A percentile compares a stretch with the other conserved stretches of the same genome.
Evolutionary conservation across 2,329 filamentous ascomycete genomes (phyloP).

Genomic region (Calonectria multiphialidica): DNA sequence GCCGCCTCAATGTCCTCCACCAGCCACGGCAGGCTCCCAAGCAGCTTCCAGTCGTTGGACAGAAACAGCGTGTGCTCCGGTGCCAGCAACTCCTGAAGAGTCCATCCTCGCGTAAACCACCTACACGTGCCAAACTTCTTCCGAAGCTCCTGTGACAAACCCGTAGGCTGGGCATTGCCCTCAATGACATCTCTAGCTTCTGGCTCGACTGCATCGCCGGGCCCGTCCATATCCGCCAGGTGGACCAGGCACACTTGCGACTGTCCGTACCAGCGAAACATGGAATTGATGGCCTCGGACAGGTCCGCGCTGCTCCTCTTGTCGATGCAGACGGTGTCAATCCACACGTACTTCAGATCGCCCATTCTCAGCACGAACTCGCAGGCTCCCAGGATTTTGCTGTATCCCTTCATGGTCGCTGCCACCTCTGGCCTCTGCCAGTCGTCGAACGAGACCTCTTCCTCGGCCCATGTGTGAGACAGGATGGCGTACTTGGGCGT

Average conservation of each 20-base stretch:
- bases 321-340: conserved; percentile 31
- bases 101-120: conserved; percentile 39
- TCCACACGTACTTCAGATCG: conserved; percentile 19
- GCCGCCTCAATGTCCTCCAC: conserved; percentile 7
- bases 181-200: background rate
- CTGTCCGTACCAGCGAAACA: conserved; percentile 44
- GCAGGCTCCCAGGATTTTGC: conserved; percentile 24
- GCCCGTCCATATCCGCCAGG: conserved; percentile 30
- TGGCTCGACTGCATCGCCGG: background rate
- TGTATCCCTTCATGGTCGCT: conserved; percentile 15
- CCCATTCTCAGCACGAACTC: background rate
- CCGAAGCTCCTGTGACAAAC: conserved; percentile 52
- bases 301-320: conserved; percentile 34
- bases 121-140: conserved; percentile 18
- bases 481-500: conserved; percentile 26
- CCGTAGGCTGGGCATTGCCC: background rate
- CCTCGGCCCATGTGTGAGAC: conserved; percentile 28
- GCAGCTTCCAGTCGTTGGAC: conserved; percentile 24
- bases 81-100: conserved; percentile 33
- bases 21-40: conserved; percentile 23
- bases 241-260: conserved; percentile 28
- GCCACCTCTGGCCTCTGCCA: conserved; percentile 9
- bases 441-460: conserved; percentile 28
- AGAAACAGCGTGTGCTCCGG: conserved; percentile 26
- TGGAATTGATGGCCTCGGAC: conserved; percentile 39